Evolutionary conservation across 2,329 filamentous ascomycete genomes (phyloP).

Genomic region (Zasmidium angulare): DNA sequence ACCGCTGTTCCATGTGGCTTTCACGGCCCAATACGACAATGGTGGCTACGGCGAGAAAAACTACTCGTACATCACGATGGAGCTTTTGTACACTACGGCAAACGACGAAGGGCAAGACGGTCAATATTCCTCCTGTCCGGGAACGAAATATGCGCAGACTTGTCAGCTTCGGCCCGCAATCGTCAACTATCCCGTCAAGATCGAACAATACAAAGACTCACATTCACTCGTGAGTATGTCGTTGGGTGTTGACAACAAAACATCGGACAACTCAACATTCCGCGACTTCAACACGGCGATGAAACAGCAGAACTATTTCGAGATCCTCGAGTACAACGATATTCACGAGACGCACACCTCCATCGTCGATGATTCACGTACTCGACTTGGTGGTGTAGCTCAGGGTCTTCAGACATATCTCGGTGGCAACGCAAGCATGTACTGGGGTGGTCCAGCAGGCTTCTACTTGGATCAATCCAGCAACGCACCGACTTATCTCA

Average conservation of each 20-base stretch:
- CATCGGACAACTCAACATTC: conserved; percentile 13
- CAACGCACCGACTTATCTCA: conserved; percentile 16
- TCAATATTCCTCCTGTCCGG: conserved; percentile 11
- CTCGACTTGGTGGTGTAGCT: conserved; percentile 16
- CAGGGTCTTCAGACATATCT: conserved; percentile 18
- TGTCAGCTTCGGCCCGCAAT: conserved; percentile 24
- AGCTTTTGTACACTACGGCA: conserved; percentile 11
- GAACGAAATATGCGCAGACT: conserved; percentile 13
- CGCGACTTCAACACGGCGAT: conserved; percentile 6
- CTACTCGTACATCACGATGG: conserved; percentile 19
- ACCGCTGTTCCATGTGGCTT: conserved; percentile 14
- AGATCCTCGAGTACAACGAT: conserved; percentile 15
- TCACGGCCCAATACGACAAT: conserved; percentile 8
- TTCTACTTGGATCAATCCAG: conserved; percentile 14
- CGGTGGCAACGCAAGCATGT: conserved; percentile 16
- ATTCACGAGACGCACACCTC: conserved; percentile 9
- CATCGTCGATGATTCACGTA: conserved; percentile 6
- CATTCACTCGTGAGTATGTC: conserved; percentile 15
- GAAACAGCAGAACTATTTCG: conserved; percentile 18
- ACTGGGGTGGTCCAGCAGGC: conserved; percentile 5
- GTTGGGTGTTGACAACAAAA: conserved; percentile 5
- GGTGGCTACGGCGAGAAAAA: not conserved
- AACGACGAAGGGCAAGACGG: not conserved
- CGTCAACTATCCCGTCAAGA: conserved; percentile 23
- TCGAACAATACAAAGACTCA: conserved; percentile 13